Evolutionary conservation across 306 rosid genomes (phyloP).

Genomic region (Cyamopsis tetragonoloba): DNA sequence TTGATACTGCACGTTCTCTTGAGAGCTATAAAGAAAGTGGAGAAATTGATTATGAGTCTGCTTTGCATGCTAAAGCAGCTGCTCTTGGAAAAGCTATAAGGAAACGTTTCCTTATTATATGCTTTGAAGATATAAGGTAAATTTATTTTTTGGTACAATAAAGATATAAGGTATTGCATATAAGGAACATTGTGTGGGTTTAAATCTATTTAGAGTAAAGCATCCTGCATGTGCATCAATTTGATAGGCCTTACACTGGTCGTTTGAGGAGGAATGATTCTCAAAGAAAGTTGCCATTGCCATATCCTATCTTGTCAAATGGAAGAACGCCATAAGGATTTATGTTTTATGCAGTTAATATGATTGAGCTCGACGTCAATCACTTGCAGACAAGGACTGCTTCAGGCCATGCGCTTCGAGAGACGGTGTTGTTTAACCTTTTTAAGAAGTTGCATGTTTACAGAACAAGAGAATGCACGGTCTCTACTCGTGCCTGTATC

Average conservation of each 20-base stretch:
- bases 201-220: no score
- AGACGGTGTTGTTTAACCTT: slow-evolving; percentile 52
- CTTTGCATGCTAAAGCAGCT: slow-evolving; percentile 40
- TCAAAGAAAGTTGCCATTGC: slow-evolving; percentile 49
- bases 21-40: slow-evolving; percentile 39
- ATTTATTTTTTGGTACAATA: no score
- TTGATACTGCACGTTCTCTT: slow-evolving; percentile 38
- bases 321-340: slow-evolving; percentile 48
- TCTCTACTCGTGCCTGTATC: slow-evolving; percentile 44
- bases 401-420: slow-evolving; percentile 50
- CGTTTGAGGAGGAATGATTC: slow-evolving; percentile 19
- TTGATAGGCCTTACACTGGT: slow-evolving; percentile 46
- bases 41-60: slow-evolving; percentile 38
- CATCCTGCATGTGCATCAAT: not conserved
- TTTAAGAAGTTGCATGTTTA: slow-evolving; percentile 60
- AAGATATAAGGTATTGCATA: no score
- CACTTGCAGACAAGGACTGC: slow-evolving; percentile 35
- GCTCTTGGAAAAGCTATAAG: slow-evolving; percentile 31
- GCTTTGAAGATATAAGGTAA: slow-evolving; percentile 58
- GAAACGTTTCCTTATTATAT: slow-evolving; percentile 44
- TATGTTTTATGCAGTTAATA: slow-evolving; percentile 60
- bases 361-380: slow-evolving; percentile 43
- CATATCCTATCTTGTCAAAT: slow-evolving; percentile 25
- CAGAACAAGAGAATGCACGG: slow-evolving; percentile 41
- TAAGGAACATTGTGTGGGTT: no score